Evolutionary conservation across 768 basidiomycete species (phyloP), one percentile per base, ranked within the genome.

Genomic region (Boletus patriciae): DNA sequence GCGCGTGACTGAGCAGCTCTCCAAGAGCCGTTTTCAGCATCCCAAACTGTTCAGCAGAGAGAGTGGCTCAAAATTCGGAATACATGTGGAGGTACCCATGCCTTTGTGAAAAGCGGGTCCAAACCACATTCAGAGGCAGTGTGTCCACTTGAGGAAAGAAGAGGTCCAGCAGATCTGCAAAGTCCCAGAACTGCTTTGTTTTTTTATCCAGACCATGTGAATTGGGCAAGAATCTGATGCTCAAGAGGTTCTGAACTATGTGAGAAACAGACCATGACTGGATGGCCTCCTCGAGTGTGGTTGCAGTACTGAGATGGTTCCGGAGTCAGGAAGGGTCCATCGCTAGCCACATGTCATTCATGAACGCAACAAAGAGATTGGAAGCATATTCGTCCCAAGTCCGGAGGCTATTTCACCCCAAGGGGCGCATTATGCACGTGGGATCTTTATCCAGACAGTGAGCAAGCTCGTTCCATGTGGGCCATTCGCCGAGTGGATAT

Each of bases 401-500:
- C 6, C 13, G 4, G 10, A 12, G 13, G 15, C 11, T 37, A 7
- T 42, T n/a, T 49, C 53, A 55, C 5, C n/a, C 47, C 42, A 37
- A 55, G 10, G 18, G 9, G 0, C 43, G 4, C 5, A 55, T 21
- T 0, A 59, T 51, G 0, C 4, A 6, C 0, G 16, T 31, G 0
- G 58, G 53, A 33, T 59, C 6, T n/a, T 4, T 59, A 0, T 59
- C 44, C 3, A 59, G 45, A 13, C 48, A 55, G 5, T 37, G n/a
- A n/a, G 42, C 0, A 4, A 59, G 45, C 6, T 51, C 53, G 8
- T 51, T 33, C 58, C 58, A 59, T 2, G 49, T 59, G 38, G 58
- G 58, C 31, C 48, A 18, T 41, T 58, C 52, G 2, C 47, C 47
- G 0, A 58, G 43, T 6, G 57, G 57, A 46, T 58, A 58, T 50